These are phyloP conservation scores for Dryas octopetala DNA, from an alignment of 306 rosid genomes.

Conservation along the genomic window DNA sequence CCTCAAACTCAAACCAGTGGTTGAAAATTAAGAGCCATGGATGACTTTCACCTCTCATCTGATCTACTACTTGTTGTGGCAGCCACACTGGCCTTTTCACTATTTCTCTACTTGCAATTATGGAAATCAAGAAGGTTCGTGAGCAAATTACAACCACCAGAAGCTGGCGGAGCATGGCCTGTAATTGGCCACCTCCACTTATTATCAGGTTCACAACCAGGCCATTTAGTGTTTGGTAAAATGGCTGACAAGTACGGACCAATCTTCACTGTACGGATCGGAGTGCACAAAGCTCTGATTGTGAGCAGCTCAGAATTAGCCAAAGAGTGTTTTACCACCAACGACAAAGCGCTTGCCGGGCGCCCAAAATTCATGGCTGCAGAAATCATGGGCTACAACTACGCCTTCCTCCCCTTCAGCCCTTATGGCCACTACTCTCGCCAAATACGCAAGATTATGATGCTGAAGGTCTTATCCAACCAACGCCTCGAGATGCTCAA, in stretches of 20 bases:
- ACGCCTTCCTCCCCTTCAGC: constrained; percentile 26
- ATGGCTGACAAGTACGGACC: constrained; percentile 33
- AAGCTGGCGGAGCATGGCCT: constrained; percentile 14
- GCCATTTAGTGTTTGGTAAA: constrained; percentile 5
- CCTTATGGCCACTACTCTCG: constrained; percentile 22
- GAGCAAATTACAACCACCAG: constrained; percentile 3
- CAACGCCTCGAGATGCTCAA: constrained; percentile 14
- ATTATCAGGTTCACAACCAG: constrained; percentile 13
- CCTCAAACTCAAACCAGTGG: no score
- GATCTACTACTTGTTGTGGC: neutral
- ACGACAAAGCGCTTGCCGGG: constrained; percentile 18
- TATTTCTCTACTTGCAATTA: neutral
- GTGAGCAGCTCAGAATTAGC: constrained; percentile 22
- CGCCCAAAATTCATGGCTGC: constrained; percentile 4
- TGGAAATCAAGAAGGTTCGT: neutral
- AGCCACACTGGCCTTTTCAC: neutral
- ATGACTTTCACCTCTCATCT: neutral
- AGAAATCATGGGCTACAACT: constrained; percentile 15
- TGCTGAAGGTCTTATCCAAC: constrained; percentile 18
- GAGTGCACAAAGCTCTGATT: constrained; percentile 9
- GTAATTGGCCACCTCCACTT: constrained; percentile 31
- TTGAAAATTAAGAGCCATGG: neutral
- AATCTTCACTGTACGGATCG: constrained; percentile 19
- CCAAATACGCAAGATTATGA: constrained; percentile 16
- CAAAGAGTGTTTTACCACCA: constrained; percentile 23